These are phyloP conservation scores for Penicillium angulare DNA, from an alignment of 495 filamentous ascomycete species.

Conservation along the genomic window DNA sequence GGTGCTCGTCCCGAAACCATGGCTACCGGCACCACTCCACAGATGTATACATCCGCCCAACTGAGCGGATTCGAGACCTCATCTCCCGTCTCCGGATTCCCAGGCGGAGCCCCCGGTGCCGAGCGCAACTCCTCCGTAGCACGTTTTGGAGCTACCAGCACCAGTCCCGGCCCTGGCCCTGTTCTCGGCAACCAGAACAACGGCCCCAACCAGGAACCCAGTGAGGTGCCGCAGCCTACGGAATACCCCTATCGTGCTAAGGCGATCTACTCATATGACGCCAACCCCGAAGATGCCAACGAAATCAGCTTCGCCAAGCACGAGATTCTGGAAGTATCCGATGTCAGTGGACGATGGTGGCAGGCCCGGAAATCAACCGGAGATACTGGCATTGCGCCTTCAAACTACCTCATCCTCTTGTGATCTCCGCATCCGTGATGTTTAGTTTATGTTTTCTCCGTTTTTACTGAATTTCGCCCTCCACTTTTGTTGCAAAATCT, in stretches of 20 bases:
- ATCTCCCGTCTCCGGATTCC: conserved; percentile 80
- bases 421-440: conserved; percentile 46
- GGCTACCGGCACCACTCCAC: conserved; percentile 70
- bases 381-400: conserved; percentile 95
- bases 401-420: conserved; percentile 96
- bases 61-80: conserved; percentile 95
- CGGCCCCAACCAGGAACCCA: conserved; percentile 26
- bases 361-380: conserved; percentile 93
- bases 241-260: conserved; percentile 97
- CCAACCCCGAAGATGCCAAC: conserved; percentile 96
- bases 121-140: conserved; percentile 58
- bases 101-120: conserved; percentile 59
- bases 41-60: conserved; percentile 96
- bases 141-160: conserved; percentile 48
- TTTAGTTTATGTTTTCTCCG: conserved; percentile 10
- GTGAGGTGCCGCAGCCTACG: conserved; percentile 74
- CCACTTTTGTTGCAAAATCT: conserved; percentile 32
- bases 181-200: too few relatives aligned
- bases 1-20: conserved; percentile 76
- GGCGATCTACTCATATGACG: conserved; percentile 98
- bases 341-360: conserved; percentile 98
- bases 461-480: conserved; percentile 24
- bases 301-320: conserved; percentile 97
- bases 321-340: conserved; percentile 93
- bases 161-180: conserved; percentile 26